Conservation (phyloP, 2,329 filamentous ascomycete species). For the Exophiala sp. region DNA sequence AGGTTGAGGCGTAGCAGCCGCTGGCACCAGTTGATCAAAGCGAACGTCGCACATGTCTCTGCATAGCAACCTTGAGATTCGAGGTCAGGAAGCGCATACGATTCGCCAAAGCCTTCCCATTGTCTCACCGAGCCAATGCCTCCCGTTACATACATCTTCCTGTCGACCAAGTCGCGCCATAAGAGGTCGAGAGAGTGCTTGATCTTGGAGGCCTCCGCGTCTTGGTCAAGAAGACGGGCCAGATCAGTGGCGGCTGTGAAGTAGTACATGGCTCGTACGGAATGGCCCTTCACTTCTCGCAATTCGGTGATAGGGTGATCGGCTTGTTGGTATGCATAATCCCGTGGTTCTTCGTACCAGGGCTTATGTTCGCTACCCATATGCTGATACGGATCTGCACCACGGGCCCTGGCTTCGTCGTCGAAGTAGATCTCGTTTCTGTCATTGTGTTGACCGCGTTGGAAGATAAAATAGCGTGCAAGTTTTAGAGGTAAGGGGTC, state of each 20-base stretch:
- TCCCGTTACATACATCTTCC: background rate
- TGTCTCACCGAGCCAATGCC: background rate
- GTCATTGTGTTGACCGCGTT: constrained; percentile 51
- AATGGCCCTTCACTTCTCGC: background rate
- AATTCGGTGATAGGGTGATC: background rate
- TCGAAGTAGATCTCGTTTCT: background rate
- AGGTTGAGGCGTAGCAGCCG: constrained; percentile 29
- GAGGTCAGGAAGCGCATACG: background rate
- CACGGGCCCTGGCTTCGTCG: background rate
- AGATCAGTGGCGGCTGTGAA: background rate
- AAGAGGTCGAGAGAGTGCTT: background rate
- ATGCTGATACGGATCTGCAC: background rate
- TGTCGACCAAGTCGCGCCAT: background rate
- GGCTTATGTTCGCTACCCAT: background rate
- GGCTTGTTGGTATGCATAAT: background rate
- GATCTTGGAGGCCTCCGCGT: background rate
- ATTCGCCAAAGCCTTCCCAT: background rate
- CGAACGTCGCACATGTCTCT: background rate
- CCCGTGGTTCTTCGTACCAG: background rate
- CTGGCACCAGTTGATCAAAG: background rate
- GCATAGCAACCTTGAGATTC: background rate
- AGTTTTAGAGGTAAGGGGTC: constrained; percentile 42
- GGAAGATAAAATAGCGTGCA: constrained; percentile 55
- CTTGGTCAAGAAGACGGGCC: background rate
- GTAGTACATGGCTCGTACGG: background rate